Evolutionary conservation across 1,139 yeast species (phyloP), one percentile per base, ranked within the genome.

Genomic region (Martiniozyma asiatica): DNA sequence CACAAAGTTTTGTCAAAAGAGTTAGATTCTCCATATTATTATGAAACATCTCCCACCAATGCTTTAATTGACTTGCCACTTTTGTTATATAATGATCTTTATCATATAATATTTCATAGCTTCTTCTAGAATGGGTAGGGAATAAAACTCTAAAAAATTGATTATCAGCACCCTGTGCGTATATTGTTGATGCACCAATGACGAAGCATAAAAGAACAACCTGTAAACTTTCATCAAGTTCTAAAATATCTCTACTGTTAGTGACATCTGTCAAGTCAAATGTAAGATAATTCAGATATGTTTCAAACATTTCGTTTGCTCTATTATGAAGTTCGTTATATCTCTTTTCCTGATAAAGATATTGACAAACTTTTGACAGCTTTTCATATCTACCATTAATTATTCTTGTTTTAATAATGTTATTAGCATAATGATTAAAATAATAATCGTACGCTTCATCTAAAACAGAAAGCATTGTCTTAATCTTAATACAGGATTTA

Each of bases 181-280:
- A 47, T 8, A 51, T 37, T 8, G 45, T 26, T 5, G 44, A 27
- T 10, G 50, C 42, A 5, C 61, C 63, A 34, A 45, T 44, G 1
- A 58, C 36, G 15, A 55, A 28, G 7, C 45, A 40, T 12, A 59
- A 35, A 12, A 60, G 27, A 9, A 42, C 35, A 8, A 41, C 38
- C 18, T 38, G 37, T 9, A 44, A 41, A 2, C 36, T 25, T 2
- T 37, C 11, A 2, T 42, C 35, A 8, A 59, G 34, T 26, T 49
- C 54, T 13, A 58, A 27, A 4, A 55, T 22, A 1, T 40, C 41
- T 2, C 40, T 40, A 29, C 48, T 48, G 2, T 44, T 14, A 1
- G 35, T 23, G 1, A 39, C 31, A 1, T 67, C 51, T 0, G 68
- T 59, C 4, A 59, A 35, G 43, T 72, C 79, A 29, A 58, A 51